Base-by-base conservation (phyloP, 1,284 basidiomycete species). In the Malassezia sympodialis region DNA sequence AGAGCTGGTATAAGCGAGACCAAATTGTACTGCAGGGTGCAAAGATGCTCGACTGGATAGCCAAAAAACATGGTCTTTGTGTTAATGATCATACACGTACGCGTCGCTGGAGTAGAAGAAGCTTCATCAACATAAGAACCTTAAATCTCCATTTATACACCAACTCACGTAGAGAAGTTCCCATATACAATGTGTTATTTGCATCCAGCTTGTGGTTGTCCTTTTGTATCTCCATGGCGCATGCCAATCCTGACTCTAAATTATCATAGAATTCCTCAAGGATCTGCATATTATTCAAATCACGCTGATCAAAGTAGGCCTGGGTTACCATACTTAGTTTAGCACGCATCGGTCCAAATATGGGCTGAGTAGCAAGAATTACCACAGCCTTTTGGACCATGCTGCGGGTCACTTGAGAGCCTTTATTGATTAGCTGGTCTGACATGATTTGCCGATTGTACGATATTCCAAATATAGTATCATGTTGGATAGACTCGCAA, bases 311-410 rank as follows among this genome's bases (percentile, higher is more conserved):
- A 37, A 74, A 74, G 53, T 68, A 72, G 24, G 72, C 72, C 12
- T 65, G 61, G 0, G 93, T 98, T 34, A 99, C 88, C 4, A 98
- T 89, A n/a, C 91, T 90, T 1, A 99, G 80, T 66, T 90, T 91
- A 72, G 96, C 90, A 37, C 86, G 85, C 17, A 73, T 68, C 0
- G 73, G 69, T 3, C 73, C 74, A 44, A 76, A 76, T 35, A 76
- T 69, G n/a, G 71, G 51, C 68, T 62, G 56, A 14, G 58, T 85
- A 2, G 89, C 90, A 31, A 98, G 79, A 2, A 98, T 87, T 0
- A 98, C 88, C 3, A 99, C 87, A 0, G 94, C 93, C 74, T 98
- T 99, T 76, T 99, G 93, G 0, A 99, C 93, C 14, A 86, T 96
- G 26, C 87, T 90, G 17, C 93, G 83, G 6, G 93, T 96, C 8